Base-by-base conservation (phyloP, 2,329 filamentous ascomycete genomes). In the Diplodia mutila region DNA sequence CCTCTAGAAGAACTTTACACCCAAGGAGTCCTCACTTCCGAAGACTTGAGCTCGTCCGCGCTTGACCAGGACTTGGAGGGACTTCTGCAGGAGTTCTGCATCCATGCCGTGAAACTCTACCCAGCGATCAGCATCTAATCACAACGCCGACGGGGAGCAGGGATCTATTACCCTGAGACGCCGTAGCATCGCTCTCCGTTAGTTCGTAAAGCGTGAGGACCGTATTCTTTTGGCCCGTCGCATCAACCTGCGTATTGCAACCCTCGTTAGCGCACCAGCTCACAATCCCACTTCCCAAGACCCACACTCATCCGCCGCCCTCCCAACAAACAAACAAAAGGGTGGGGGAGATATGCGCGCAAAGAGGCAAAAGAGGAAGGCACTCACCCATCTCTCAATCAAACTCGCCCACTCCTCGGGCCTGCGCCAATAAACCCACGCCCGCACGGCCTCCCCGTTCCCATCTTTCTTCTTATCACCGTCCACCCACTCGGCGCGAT, bases 121-220 rank as follows among this genome's bases (percentile, higher is more conserved):
- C 2, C 3, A 32, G 9, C 11, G 11, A 16, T 63, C 25, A 63
- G 29, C 42, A 52, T 8, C 14, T 25, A 6, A 18, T 37, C 29
- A 21, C 7, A 32, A n/a, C 16, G 18, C 27, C 9, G 16, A 7
- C n/a, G 1, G 27, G 29, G 9, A 27, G 27, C 25, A 37, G 5
- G n/a, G 53, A 18, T 3, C 16, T 80, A 84, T 72, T 76, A 91
- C 90, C 89, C 72, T 90, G 87, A 1, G 87, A 61, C 68, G 83
- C 80, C 2, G 91, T 93, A 34, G 85, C 90, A 75, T 98, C 94
- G n/a, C 94, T 92, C 78, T 97, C 89, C 1, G 88, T 86, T 74
- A 99, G 82, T 82, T 99, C 95, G 79, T 97, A 98, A 27, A 99
- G 83, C 67, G 95, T 99, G 75, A 99, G 80, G 67, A 99, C 94